Evolutionary conservation across 192 early-diverging fungal genomes (phyloP).

Genomic region (Entomortierella chlamydospora): DNA sequence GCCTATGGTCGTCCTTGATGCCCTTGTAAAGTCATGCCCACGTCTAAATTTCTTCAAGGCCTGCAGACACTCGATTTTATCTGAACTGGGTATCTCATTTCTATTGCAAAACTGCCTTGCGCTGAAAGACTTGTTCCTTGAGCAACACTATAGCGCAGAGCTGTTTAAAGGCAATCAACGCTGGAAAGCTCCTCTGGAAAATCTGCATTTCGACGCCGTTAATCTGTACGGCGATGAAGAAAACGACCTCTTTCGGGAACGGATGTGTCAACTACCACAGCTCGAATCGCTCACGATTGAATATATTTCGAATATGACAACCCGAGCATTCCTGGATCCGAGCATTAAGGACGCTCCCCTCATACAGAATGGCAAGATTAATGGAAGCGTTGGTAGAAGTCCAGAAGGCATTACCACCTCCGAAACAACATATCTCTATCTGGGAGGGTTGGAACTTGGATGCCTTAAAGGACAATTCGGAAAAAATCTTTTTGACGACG

Average conservation of each 20-base stretch:
- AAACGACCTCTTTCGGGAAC: conserved; percentile 2
- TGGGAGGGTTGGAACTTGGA: too few species aligned
- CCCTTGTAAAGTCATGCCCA: conserved; percentile 1
- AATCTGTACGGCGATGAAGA: not conserved
- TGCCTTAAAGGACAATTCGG: too few species aligned
- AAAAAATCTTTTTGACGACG: too few species aligned
- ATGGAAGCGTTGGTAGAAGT: too few species aligned
- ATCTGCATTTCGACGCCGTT: not conserved
- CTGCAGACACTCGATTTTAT: not conserved
- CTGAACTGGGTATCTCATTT: not conserved
- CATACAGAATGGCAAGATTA: too few species aligned
- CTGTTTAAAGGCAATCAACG: not conserved
- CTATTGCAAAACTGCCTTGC: not conserved
- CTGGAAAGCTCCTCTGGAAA: conserved; percentile 16
- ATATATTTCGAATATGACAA: not conserved
- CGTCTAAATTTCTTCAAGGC: not conserved
- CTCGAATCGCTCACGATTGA: conserved; percentile 1
- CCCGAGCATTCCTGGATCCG: not conserved
- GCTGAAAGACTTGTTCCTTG: not conserved
- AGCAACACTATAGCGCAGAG: not conserved
- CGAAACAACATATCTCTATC: too few species aligned
- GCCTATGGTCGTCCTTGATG: not conserved
- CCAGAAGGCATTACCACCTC: too few species aligned
- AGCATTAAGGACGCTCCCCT: not conserved
- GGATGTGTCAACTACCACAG: conserved; percentile 4